Evolutionary conservation across 139 green algal species (phyloP).

Genomic region (Chlamydomonas sp.): DNA sequence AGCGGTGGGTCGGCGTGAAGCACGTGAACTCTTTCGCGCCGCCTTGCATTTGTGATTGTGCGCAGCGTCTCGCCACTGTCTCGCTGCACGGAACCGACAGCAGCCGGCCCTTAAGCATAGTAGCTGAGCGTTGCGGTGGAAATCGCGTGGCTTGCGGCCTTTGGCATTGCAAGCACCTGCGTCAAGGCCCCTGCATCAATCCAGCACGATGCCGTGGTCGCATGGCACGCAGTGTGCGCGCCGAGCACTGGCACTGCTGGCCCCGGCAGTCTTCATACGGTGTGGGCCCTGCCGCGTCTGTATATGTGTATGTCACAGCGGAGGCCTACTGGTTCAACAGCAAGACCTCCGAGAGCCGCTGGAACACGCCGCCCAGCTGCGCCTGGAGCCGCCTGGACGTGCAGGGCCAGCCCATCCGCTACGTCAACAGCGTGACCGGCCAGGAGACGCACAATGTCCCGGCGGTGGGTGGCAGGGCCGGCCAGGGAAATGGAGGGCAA

Average conservation of each 20-base stretch:
- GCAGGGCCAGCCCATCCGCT: constrained; percentile 28
- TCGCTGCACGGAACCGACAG: too few relatives aligned
- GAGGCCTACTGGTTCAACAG: constrained; percentile 54
- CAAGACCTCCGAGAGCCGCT: constrained; percentile 47
- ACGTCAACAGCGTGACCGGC: constrained; percentile 39
- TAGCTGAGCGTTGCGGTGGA: too few relatives aligned
- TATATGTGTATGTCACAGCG: background rate
- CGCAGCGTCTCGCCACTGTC: too few relatives aligned
- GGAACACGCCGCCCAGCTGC: constrained; percentile 50
- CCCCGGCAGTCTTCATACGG: too few relatives aligned
- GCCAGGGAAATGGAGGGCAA: too few relatives aligned
- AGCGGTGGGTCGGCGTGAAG: constrained; percentile 7
- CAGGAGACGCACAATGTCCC: constrained; percentile 15
- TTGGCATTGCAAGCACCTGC: background rate
- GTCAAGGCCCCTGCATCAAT: background rate
- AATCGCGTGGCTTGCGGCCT: background rate
- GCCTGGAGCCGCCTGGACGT: constrained; percentile 36
- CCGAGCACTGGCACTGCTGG: too few relatives aligned
- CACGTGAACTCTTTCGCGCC: background rate
- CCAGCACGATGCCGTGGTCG: too few relatives aligned
- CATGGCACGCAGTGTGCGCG: too few relatives aligned
- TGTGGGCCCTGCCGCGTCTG: too few relatives aligned
- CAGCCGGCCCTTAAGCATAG: too few relatives aligned
- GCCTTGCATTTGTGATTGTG: background rate
- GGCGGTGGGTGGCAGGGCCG: background rate